Percentiles rank a stretch among this genome's conserved stretches.
These are phyloP conservation scores for Epithemia pelagica DNA, from an alignment of 108 stramenopile species.

Conservation along the genomic window DNA sequence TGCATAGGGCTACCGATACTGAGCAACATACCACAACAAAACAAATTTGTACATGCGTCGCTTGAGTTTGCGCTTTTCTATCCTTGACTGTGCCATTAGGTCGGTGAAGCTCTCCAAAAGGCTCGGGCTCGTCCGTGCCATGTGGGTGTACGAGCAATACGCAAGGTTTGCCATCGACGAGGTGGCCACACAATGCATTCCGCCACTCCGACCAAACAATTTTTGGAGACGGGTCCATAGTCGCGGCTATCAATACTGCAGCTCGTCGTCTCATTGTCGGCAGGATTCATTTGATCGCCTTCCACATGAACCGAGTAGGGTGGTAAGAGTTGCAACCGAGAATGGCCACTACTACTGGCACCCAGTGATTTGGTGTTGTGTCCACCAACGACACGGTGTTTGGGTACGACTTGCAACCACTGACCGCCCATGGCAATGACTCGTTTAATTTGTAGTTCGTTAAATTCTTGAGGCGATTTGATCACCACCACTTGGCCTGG, in stretches of 20 bases:
- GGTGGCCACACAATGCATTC: conserved; percentile 76
- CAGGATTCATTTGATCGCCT: conserved; percentile 48
- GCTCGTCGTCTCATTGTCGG: conserved; percentile 3
- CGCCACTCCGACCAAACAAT: conserved; percentile 59
- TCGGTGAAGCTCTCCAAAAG: background rate
- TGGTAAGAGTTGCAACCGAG: conserved; percentile 20
- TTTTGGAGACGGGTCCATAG: conserved; percentile 60
- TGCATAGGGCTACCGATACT: too few species aligned
- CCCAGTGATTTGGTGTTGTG: background rate
- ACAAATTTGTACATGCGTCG: too few species aligned
- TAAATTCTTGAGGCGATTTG: conserved; percentile 33
- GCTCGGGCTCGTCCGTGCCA: background rate
- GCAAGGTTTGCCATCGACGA: conserved; percentile 36
- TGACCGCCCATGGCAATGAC: conserved; percentile 66
- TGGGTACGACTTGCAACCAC: background rate
- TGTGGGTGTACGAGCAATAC: background rate
- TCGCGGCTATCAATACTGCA: conserved; percentile 30
- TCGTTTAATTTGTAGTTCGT: conserved; percentile 50
- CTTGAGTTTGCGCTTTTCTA: too few species aligned
- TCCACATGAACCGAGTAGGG: conserved; percentile 54
- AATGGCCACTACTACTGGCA: background rate
- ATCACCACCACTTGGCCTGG: conserved; percentile 33
- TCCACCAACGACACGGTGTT: background rate
- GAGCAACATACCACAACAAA: too few species aligned
- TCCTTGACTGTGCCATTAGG: too few species aligned